Evolutionary conservation across 192 early-diverging fungal species (phyloP).

Genomic region (Gamsiella multidivaricata): DNA sequence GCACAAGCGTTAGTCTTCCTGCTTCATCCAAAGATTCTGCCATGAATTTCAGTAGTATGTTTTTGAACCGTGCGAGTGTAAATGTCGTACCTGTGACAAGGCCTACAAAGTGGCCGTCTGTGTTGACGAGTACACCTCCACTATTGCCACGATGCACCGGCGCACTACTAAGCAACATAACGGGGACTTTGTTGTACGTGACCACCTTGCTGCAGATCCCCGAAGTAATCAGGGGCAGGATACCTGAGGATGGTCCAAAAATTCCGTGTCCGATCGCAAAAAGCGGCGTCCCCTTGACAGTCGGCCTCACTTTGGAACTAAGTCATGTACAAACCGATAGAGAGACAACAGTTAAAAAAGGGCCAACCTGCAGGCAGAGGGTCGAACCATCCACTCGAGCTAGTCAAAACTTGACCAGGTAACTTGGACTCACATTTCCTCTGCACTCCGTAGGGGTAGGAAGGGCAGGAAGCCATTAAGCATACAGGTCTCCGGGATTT

Average conservation of each 20-base stretch:
- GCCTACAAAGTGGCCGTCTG: constrained; percentile 39
- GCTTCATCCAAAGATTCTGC: no score
- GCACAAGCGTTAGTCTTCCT: no score
- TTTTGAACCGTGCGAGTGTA: no score
- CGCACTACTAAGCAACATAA: constrained; percentile 47
- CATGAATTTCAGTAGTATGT: no score
- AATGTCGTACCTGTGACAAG: constrained; percentile 37
- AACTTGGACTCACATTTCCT: constrained; percentile 42
- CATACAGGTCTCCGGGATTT: constrained; percentile 47
- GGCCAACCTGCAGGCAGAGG: no score
- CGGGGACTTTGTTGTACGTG: constrained; percentile 24
- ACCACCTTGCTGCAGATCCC: constrained; percentile 50
- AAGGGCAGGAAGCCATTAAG: constrained; percentile 44
- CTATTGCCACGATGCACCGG: constrained; percentile 56
- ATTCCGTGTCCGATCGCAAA: constrained; percentile 56
- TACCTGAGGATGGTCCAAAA: constrained; percentile 50
- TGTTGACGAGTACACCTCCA: constrained; percentile 51
- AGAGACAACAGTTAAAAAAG: no score
- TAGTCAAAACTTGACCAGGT: no score
- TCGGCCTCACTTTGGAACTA: constrained; percentile 28
- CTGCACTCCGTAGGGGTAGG: constrained; percentile 26
- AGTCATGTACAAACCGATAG: not conserved
- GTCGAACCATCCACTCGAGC: no score
- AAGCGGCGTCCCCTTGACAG: constrained; percentile 37
- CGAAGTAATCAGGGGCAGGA: constrained; percentile 47